Evolutionary conservation across 345 rosid genomes (phyloP), one percentile per base, ranked within the genome.

Genomic region (Melaleuca quinquenervia): DNA sequence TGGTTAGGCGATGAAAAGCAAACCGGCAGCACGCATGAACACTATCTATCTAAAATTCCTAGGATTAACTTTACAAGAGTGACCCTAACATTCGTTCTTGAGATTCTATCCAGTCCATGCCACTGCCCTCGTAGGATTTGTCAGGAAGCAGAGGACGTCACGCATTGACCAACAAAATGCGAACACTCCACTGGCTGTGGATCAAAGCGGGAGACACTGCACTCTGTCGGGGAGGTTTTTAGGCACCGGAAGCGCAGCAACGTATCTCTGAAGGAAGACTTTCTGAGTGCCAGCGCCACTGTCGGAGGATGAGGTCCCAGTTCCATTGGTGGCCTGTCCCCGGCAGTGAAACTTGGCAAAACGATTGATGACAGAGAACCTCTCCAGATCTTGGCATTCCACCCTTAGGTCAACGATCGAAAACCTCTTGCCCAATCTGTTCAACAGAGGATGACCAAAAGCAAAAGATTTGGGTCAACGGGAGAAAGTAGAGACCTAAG

Each of bases 321-420:
- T 74, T 50, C 82, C 45, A 87, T 88, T 94, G 76, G 64, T 58
- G 50, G 88, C 90, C 84, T 87, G 95, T 44, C 87, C 93, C 85
- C 94, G 92, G 85, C 89, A 90, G 88, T 96, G 98, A 87, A 94
- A 96, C 93, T 89, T 94, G n/a, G 98, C 98, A 87, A 96, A 96
- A 14, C 98, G 96, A 89, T 96, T 96, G 86, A 95, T 94, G 87
- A 95, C 93, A 48, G 95, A 89, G 90, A 90, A 92, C 87, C 90
- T 93, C 88, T 95, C 98, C 89, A 94, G 60, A 76, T 96, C 98
- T 86, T 93, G 94, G 55, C 90, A 92, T 91, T 96, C 98, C 86
- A 93, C 87, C 89, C 90, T 90, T 87, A 96, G 53, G 87, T 95
- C 96, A 49, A 89, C 82, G 45, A 93, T 84, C 44, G 93, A 90